A percentile compares a stretch with the other conserved stretches of the same genome.
Evolutionary conservation across 345 rosid species (phyloP).

Genomic region (Eucalyptus pumila): DNA sequence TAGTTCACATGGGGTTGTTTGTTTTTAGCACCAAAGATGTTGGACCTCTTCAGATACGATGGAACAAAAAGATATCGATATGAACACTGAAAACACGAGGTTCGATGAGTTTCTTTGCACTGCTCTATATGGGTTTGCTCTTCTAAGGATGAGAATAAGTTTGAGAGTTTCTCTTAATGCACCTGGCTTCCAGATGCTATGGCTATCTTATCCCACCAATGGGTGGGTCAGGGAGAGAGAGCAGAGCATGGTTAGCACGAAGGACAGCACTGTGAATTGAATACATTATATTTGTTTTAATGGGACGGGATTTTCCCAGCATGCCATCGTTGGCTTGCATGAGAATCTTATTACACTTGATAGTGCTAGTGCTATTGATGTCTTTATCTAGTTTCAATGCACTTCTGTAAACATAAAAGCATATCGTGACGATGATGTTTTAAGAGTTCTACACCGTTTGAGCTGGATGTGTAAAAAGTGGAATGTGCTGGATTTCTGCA

Average conservation of each 20-base stretch:
- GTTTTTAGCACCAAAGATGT: background rate
- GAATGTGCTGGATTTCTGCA: background rate
- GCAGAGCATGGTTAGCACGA: background rate
- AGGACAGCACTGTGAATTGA: background rate
- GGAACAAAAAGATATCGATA: background rate
- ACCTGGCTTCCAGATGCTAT: background rate
- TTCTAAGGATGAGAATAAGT: background rate
- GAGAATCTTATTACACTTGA: background rate
- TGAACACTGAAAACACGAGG: background rate
- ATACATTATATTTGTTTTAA: background rate
- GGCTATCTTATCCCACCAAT: background rate
- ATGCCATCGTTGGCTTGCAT: background rate
- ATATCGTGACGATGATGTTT: background rate
- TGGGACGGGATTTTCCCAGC: background rate
- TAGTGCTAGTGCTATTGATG: background rate
- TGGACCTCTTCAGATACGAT: background rate
- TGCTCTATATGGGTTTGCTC: background rate
- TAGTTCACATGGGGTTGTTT: background rate
- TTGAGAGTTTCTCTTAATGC: background rate
- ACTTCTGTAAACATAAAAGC: background rate
- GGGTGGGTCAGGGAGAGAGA: background rate
- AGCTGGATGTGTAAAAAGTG: background rate
- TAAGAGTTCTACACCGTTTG: background rate
- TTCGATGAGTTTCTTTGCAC: background rate
- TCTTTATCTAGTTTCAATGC: background rate